These are phyloP conservation scores for Penicillium turbatum DNA, from an alignment of 495 filamentous ascomycete species.

Conservation along the genomic window DNA sequence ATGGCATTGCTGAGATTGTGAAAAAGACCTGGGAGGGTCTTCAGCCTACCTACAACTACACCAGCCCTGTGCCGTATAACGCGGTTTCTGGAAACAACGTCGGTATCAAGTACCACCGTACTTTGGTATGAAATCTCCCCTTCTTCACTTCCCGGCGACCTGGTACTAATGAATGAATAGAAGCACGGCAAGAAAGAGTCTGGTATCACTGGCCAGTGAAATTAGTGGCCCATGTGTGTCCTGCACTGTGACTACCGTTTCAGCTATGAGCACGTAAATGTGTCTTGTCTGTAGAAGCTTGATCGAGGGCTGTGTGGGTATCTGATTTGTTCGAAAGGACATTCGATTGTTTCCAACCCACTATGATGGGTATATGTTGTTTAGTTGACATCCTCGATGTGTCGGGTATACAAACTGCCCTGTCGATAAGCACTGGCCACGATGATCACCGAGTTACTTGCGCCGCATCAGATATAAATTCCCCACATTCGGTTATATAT, in stretches of 20 bases:
- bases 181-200: conserved; percentile 17
- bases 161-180: conserved; percentile 4
- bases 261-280: neutral
- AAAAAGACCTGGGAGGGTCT: conserved; percentile 35
- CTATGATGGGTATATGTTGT: no score
- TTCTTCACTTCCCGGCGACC: neutral
- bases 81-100: conserved; percentile 29
- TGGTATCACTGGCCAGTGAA: conserved; percentile 8
- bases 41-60: conserved; percentile 41
- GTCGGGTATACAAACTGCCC: no score
- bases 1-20: conserved; percentile 42
- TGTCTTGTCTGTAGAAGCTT: neutral
- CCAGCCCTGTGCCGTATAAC: conserved; percentile 41
- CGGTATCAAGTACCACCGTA: conserved; percentile 29
- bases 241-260: neutral
- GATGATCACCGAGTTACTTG: no score
- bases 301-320: neutral
- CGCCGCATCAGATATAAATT: no score
- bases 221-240: neutral
- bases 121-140: conserved; percentile 6
- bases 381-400: no score
- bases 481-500: no score
- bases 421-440: no score
- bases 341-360: no score
- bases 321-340: no score